phyloP scores from a whole-genome alignment of 2,329 filamentous ascomycete species.

The Ascochyta clinopodiicola region DNA sequence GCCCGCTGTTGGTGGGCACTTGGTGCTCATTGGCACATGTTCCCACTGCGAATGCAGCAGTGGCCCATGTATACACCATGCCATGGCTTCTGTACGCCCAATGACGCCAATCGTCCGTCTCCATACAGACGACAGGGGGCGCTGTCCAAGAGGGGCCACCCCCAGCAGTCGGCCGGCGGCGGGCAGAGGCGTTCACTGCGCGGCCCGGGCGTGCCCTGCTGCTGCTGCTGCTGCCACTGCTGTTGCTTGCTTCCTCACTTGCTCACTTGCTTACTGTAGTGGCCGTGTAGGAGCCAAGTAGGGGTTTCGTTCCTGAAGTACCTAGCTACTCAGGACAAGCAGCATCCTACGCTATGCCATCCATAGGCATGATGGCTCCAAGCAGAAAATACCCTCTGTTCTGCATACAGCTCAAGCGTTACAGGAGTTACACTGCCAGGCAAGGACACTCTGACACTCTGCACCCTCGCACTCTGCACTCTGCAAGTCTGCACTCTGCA shows the following conservation, averaged over 20 bases:
- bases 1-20: slow-evolving; percentile 7
- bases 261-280: slow-evolving; percentile 6
- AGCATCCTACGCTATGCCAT: slow-evolving; percentile 24
- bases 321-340: slow-evolving; percentile 22
- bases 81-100: slow-evolving; percentile 29
- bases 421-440: slow-evolving; percentile 46
- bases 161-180: slow-evolving; percentile 23
- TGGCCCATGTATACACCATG: too few relatives aligned
- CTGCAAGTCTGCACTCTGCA: too few relatives aligned
- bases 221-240: not conserved
- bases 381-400: slow-evolving; percentile 30
- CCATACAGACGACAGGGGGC: slow-evolving; percentile 29
- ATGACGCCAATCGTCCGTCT: slow-evolving; percentile 35
- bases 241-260: not conserved
- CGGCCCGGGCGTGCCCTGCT: slow-evolving; percentile 31
- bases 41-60: slow-evolving; percentile 4
- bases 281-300: slow-evolving; percentile 3
- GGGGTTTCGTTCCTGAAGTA: slow-evolving; percentile 14
- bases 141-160: slow-evolving; percentile 19
- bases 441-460: slow-evolving; percentile 39
- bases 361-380: slow-evolving; percentile 20
- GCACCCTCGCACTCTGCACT: too few relatives aligned
- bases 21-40: slow-evolving; percentile 7
- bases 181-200: slow-evolving; percentile 22
- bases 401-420: slow-evolving; percentile 40